Evolutionary conservation across 768 basidiomycete genomes (phyloP), one percentile per base, ranked within the genome.

Genomic region (Mycena amicta): DNA sequence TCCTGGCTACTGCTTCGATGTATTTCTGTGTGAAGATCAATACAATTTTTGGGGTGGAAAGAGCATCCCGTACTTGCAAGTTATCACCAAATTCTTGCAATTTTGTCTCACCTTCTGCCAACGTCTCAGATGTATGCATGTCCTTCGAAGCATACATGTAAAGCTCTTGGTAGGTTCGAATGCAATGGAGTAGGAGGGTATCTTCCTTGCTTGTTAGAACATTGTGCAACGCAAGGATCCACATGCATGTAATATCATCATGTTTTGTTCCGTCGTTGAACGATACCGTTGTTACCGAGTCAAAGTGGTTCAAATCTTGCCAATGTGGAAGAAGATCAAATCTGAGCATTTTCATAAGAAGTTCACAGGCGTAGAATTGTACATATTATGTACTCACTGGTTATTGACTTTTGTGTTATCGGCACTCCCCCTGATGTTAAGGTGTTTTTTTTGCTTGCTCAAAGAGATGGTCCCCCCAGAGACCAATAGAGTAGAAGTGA

Each of bases 251-350:
- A 22, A 43, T 43, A 43, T 43, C 41, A 22, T 70, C 68, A 47
- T 68, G 68, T 52, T 78, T 79, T 11, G 64, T 56, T 1, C 71
- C 73, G 60, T 79, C 73, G 3, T 63, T 62, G 65, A 76, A 78
- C 3, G 70, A 59, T 2, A 72, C 22, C 2, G 61, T 57, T 28
- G 66, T 60, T 1, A 73, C 50, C 0, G 60, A 28, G 0, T 52
- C 8, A 49, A 78, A 77, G 43, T 74, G 75, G 20, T 69, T 67
- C 12, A 80, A 55, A 12, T 66, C 66, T 1, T 63, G 39, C 77
- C 77, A 80, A 0, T 58, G 55, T 2, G 77, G 75, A 18, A 75
- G 61, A 4, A 16, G 3, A 12, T 53, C 50, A 8, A 74, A 47
- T 30, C 75, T 80, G 18, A 54, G 45, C 33, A n/a, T n/a, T n/a